These are phyloP conservation scores for Vitis cinerea DNA, from an alignment of 164 flowering plant species.

Conservation along the genomic window DNA sequence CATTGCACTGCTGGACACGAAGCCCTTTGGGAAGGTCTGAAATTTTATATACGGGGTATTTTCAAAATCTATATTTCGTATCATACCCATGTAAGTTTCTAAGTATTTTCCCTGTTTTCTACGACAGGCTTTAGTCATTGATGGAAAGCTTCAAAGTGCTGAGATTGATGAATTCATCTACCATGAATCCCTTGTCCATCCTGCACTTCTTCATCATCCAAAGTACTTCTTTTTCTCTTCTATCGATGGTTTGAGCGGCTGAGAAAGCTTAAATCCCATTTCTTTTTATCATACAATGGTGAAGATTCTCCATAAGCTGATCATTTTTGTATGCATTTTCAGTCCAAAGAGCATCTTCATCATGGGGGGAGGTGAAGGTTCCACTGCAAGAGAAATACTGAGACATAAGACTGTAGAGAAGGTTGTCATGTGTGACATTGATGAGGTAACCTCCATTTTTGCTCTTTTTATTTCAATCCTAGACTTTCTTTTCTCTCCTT, in stretches of 20 bases:
- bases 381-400: slow-evolving; percentile 84
- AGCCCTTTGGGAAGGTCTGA: slow-evolving; percentile 89
- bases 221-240: slow-evolving; percentile 33
- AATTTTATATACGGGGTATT: too few species aligned
- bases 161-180: slow-evolving; percentile 92
- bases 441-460: slow-evolving; percentile 48
- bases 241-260: too few species aligned
- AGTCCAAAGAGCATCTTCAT: slow-evolving; percentile 74
- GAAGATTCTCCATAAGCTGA: not conserved
- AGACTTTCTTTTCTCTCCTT: too few species aligned
- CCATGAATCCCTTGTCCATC: slow-evolving; percentile 94
- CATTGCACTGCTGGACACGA: slow-evolving; percentile 84
- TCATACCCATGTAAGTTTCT: not conserved
- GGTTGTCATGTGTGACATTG: slow-evolving; percentile 92
- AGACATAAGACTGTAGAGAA: slow-evolving; percentile 64
- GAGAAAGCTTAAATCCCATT: not conserved
- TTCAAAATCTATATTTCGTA: not conserved
- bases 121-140: slow-evolving; percentile 71
- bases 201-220: slow-evolving; percentile 77
- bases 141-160: slow-evolving; percentile 97
- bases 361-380: slow-evolving; percentile 98
- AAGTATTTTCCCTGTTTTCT: not conserved
- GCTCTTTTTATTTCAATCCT: not conserved
- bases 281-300: too few species aligned
- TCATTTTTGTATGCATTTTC: slow-evolving; percentile 1